Evolutionary conservation across 2,329 filamentous ascomycete genomes (phyloP), one percentile per base, ranked within the genome.

Genomic region (Curvularia hawaiiensis): DNA sequence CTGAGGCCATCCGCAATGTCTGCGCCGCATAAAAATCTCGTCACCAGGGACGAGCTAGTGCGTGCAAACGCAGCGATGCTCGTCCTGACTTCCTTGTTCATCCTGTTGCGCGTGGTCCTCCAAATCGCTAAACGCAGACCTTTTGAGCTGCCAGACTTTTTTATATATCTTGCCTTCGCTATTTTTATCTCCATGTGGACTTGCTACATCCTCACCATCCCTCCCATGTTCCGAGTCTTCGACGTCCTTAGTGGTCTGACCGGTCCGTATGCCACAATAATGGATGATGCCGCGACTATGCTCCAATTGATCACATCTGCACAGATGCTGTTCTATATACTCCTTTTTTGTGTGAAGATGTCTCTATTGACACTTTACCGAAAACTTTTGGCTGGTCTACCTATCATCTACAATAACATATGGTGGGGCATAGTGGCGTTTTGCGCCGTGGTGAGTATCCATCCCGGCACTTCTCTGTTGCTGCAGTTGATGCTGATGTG

Each of bases 281-380:
- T 54, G 28, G 47, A 73, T 1, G 77, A 78, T 45, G 61, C 62
- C 3, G 43, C 67, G 1, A 49, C 60, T 12, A 66, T 78, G 56
- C 62, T 75, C 28, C 73, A 71, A 48, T 63, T 75, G 18, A 74
- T 79, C 52, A 77, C 78, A 47, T 70, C 72, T 8, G 73, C 70
- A 18, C 74, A 74, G n/a, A 70, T 78, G 51, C 70, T 41, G 62
- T 63, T 63, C 48, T 63, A 63, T 24, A 58, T 54, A 12, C 39
- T 60, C 12, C 43, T 61, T 4, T 31, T 61, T 18, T 49, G 52
- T 1, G 56, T 54, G 3, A 59, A 60, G 41, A 55, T 63, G 44
- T 63, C 56, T 16, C 39, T 63, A 5, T 63, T 79, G 50, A 69
- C 72, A n/a, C 66, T 78, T 38, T 78, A 77, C 60, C 69, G 73